Base-by-base conservation (phyloP, 768 basidiomycete species). In the Calocera viscosa region DNA sequence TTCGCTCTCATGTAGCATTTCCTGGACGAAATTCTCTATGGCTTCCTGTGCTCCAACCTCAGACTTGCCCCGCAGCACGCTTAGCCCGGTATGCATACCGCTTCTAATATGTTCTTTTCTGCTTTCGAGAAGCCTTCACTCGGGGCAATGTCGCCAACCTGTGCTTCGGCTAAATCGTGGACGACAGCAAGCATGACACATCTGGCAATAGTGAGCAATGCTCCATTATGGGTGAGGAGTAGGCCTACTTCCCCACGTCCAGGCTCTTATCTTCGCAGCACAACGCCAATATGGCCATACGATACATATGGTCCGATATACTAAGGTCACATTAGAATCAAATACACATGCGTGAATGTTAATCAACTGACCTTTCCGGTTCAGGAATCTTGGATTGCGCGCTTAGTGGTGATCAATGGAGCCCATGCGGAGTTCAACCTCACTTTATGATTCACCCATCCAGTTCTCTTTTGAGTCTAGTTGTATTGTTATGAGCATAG, bases 251-350 rank as follows among this genome's bases (percentile, higher is more conserved):
- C 72, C 88, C 75, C 30, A 89, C 75, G 74, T 91, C 89, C 8
- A 92, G 81, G 0, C 79, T 80, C n/a, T 77, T 64, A 72, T 91
- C 91, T 0, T 91, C 86, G 3, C 85, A 83, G 68, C 92, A 89
- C 85, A 99, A 87, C 2, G 93, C 87, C 47, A 98, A 82, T n/a
- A 97, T 75, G 1, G 92, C 88, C 95, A 99, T 97, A 60, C 95
- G 81, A 74, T 93, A 91, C 95, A 96, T 97, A 72, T 97, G 94
- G 75, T 98, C 95, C 8, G 92, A 87, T 69, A 97, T 94, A 70
- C 90, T 92, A 60, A 41, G 63, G 2, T 22, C 33, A 2, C 33
- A 14, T 32, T 16, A 70, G 64, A n/a, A 28, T 41, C 67, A 43
- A 8, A 68, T 40, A 43, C 47, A 43, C 26, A n/a, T 34, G 64